These are phyloP conservation scores for Myxozyma nipponensis DNA, from an alignment of 805 yeast species.

Conservation along the genomic window DNA sequence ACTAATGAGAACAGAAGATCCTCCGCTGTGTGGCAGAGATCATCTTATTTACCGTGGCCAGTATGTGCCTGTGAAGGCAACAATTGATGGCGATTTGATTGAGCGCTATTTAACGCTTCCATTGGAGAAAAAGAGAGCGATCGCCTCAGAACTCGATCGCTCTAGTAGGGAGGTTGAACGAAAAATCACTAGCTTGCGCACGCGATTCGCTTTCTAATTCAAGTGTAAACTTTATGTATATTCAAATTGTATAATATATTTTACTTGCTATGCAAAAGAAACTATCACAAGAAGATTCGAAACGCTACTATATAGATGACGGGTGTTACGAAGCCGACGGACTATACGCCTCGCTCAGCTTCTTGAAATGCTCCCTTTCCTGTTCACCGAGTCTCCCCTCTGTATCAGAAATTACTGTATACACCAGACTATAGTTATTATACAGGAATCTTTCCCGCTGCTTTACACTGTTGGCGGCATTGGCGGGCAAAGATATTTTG, in stretches of 20 bases:
- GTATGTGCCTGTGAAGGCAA: conserved; percentile 71
- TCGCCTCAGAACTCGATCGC: conserved; percentile 37
- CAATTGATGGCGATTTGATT: conserved; percentile 84
- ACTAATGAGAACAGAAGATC: conserved; percentile 32
- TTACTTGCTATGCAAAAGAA: background rate
- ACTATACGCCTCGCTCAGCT: conserved; percentile 46
- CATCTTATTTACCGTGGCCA: conserved; percentile 68
- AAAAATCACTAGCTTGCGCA: conserved; percentile 35
- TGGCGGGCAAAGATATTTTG: conserved; percentile 31
- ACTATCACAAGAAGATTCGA: no score
- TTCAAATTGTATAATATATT: background rate
- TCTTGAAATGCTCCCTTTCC: conserved; percentile 45
- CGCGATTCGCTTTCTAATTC: conserved; percentile 30
- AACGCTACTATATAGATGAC: no score
- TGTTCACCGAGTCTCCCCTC: conserved; percentile 44
- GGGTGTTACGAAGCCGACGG: background rate
- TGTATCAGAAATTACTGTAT: conserved; percentile 50
- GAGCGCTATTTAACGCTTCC: conserved; percentile 48
- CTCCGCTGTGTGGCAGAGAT: conserved; percentile 58
- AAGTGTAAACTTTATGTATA: background rate
- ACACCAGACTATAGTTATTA: conserved; percentile 63
- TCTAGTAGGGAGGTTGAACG: conserved; percentile 35
- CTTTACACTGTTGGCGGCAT: conserved; percentile 26
- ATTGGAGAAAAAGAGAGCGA: conserved; percentile 25
- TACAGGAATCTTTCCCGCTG: conserved; percentile 63